Percentiles rank a stretch among this genome's conserved stretches.
These are phyloP conservation scores for Sporothrix euskadiensis DNA, from an alignment of 2,329 filamentous ascomycete species.

Conservation along the genomic window DNA sequence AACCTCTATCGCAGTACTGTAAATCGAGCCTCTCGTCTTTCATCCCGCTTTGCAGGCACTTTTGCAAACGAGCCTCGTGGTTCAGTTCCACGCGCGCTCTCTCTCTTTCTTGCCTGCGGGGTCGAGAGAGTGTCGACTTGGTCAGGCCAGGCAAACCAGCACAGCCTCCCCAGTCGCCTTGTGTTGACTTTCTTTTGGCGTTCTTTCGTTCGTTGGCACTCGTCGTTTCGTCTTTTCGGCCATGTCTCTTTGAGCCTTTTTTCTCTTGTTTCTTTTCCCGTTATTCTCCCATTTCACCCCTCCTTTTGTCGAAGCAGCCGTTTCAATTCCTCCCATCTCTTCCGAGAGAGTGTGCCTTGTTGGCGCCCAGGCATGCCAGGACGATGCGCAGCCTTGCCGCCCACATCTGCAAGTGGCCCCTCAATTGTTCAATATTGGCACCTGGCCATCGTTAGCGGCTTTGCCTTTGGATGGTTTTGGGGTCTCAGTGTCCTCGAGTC, in stretches of 20 bases:
- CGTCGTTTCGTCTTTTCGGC: neutral
- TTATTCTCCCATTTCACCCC: neutral
- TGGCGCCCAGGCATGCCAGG: constrained; percentile 14
- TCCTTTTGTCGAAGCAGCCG: neutral
- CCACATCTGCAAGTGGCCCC: neutral
- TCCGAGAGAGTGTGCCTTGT: constrained; percentile 23
- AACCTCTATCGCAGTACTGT: too few relatives aligned
- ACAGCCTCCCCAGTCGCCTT: constrained; percentile 6
- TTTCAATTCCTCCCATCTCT: neutral
- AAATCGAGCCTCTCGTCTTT: too few relatives aligned
- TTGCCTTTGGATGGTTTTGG: neutral
- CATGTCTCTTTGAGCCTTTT: neutral
- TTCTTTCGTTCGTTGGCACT: neutral
- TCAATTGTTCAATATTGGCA: constrained; percentile 4
- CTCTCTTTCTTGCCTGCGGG: neutral
- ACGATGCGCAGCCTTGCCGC: constrained; percentile 23
- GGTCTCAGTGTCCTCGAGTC: neutral
- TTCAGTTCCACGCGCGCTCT: neutral
- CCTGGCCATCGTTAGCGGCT: neutral
- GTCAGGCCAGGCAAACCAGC: constrained; percentile 12
- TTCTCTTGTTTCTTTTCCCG: neutral
- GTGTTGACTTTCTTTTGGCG: neutral
- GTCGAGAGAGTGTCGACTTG: neutral
- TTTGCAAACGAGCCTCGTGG: neutral
- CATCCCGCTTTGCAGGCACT: too few relatives aligned